Evolutionary conservation across 768 basidiomycete species (phyloP).

Genomic region (Boletus sp.): DNA sequence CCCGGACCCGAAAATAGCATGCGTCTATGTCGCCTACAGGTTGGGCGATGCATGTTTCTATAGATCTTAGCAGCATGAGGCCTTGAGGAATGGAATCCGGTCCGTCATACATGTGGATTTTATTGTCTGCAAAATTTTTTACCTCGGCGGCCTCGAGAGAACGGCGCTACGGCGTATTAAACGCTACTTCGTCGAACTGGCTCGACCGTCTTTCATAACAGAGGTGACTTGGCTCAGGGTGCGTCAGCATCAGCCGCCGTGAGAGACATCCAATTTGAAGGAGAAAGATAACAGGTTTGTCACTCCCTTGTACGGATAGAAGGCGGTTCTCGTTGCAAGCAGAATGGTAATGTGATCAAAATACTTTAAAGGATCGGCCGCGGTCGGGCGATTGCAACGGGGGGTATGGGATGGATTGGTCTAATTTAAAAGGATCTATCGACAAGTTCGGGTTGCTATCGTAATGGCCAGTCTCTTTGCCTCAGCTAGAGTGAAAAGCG

Average conservation of each 20-base stretch:
- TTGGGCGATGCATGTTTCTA: not conserved
- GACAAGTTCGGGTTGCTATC: not conserved
- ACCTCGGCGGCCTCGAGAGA: not conserved
- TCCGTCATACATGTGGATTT: not conserved
- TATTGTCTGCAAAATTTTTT: not conserved
- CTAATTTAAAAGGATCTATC: not conserved
- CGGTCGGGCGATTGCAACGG: not conserved
- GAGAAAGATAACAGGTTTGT: not conserved
- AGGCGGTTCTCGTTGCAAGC: not conserved
- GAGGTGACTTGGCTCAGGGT: not conserved
- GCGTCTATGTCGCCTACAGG: not conserved
- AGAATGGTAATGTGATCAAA: not conserved
- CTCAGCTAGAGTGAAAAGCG: not conserved
- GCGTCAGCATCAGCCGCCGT: not conserved
- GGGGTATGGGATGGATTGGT: not conserved
- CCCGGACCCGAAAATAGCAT: not conserved
- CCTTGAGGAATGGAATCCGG: not conserved
- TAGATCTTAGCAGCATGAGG: not conserved
- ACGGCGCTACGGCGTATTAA: not conserved
- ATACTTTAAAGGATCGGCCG: not conserved
- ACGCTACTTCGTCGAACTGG: constrained; percentile 2
- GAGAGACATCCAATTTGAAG: constrained; percentile 2
- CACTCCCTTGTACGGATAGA: not conserved
- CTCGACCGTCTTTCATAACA: not conserved
- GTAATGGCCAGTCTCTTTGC: not conserved